Evolutionary conservation across 75 land plant genomes (phyloP), one percentile per base, ranked within the genome.

Genomic region (Chamaecyparis obtusa): DNA sequence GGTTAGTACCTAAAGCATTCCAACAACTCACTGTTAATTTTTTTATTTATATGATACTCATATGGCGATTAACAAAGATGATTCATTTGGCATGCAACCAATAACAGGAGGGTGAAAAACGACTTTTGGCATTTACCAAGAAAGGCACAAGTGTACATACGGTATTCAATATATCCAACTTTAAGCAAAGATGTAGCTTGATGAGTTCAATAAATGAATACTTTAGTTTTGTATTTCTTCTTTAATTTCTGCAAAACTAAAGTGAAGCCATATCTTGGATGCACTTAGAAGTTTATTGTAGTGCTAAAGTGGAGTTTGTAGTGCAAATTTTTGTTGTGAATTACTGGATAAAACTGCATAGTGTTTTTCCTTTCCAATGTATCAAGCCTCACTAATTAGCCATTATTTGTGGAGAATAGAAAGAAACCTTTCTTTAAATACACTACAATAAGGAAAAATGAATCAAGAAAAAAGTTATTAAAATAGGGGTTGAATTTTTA

Each of bases 111-210:
- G 99, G 99, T 16, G 93, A 96, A 82, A 98, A 94, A 83, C 84
- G 99, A 49, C 89, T 98, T 51, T 87, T 98, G 77, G 99, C 97
- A 56, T 96, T 95, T 86, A 96, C 99, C 33, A 98, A 98, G 84
- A 91, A 91, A 89, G 99, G 96, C 82, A 91, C 89, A 57, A 85
- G 39, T 37, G 72, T 88, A 27, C 94, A 98, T 87, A 95, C 97
- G 85, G 99, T 96, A 86, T 81, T 11, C 49, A 44, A n/a, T n/a
- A 46, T 44, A 43, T 81, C 83, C 41, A 78, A 46, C 27, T 39
- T 46, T 17, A 24, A 39, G 4, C 5, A n/a, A 80, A 80, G 30
- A 80, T 27, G 10, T 21, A 27, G 30, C 46, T 80, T 80, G 46
- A 21, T 43, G 4, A 44, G 46, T 46, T 81, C 51, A 46, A 27